These are phyloP conservation scores for Rosa multiflora DNA, from an alignment of 306 rosid species.

Conservation along the genomic window DNA sequence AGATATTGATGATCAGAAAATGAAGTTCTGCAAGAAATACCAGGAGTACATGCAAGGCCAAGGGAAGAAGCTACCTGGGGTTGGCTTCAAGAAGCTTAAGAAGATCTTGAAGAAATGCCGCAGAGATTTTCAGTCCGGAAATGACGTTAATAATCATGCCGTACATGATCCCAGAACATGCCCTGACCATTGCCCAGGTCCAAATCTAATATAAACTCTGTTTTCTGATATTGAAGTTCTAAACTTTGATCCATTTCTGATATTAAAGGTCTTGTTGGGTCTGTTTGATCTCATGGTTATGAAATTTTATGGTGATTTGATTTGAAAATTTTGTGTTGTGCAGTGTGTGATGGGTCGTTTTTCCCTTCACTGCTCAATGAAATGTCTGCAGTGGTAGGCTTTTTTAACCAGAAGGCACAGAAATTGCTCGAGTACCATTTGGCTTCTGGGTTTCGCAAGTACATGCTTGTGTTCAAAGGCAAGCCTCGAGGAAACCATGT, in stretches of 20 bases:
- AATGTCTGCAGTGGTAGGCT: slow-evolving; percentile 79
- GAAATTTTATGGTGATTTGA: background rate
- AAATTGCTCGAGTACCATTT: slow-evolving; percentile 74
- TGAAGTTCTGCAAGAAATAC: slow-evolving; percentile 96
- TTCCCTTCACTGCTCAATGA: slow-evolving; percentile 90
- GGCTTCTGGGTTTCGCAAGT: slow-evolving; percentile 82
- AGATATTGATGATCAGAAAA: slow-evolving; percentile 27
- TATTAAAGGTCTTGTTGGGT: background rate
- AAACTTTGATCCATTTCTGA: background rate
- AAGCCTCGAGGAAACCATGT: slow-evolving; percentile 44
- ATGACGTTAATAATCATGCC: slow-evolving; percentile 25
- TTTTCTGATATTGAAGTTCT: background rate
- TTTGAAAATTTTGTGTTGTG: background rate
- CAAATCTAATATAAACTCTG: background rate
- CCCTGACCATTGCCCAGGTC: slow-evolving; percentile 74
- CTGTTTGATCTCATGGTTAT: background rate
- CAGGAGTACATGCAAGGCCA: slow-evolving; percentile 81
- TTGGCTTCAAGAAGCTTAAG: slow-evolving; percentile 88
- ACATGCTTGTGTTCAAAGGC: slow-evolving; percentile 65
- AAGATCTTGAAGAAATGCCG: slow-evolving; percentile 80
- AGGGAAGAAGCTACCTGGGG: slow-evolving; percentile 65
- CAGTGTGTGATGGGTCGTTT: slow-evolving; percentile 93
- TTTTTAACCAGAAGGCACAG: slow-evolving; percentile 82
- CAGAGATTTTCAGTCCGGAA: slow-evolving; percentile 35
- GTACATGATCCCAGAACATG: slow-evolving; percentile 38